A percentile compares a stretch with the other conserved stretches of the same genome.
Conservation (phyloP, 1,284 basidiomycete genomes). For the Apiotrichum domesticum region DNA sequence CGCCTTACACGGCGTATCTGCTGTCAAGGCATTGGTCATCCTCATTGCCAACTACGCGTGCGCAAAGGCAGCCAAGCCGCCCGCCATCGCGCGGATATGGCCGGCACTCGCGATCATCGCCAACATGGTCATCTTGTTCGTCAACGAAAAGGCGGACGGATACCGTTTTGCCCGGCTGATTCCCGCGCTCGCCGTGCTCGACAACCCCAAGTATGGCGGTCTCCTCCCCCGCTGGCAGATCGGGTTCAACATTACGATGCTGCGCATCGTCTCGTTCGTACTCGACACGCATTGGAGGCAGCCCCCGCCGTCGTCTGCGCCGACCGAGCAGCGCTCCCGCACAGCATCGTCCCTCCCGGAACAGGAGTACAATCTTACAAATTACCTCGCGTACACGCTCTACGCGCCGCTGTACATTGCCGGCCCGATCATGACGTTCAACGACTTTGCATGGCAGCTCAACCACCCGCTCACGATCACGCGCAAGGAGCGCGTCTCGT, state of each 20-base stretch:
- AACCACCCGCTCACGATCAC: constrained; percentile 50
- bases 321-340: constrained; percentile 50
- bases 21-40: constrained; percentile 71
- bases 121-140: constrained; percentile 68
- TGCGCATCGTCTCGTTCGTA: constrained; percentile 84
- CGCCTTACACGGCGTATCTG: constrained; percentile 79
- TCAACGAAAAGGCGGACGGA: constrained; percentile 71
- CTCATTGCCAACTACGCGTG: constrained; percentile 66
- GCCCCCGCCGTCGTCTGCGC: constrained; percentile 7
- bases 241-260: constrained; percentile 94
- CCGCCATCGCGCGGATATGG: constrained; percentile 23
- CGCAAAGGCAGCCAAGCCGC: constrained; percentile 49
- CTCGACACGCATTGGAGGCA: constrained; percentile 85
- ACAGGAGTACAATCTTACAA: constrained; percentile 54
- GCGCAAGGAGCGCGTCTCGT: constrained; percentile 48
- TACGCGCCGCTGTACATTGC: constrained; percentile 95
- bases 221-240: constrained; percentile 86
- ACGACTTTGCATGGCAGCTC: constrained; percentile 77
- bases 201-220: constrained; percentile 51
- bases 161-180: constrained; percentile 63
- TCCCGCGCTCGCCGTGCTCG: constrained; percentile 55
- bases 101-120: constrained; percentile 53
- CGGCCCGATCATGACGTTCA: constrained; percentile 94
- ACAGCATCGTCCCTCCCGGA: constrained; percentile 49
- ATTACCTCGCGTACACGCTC: constrained; percentile 68